Conservation (phyloP, 2,329 filamentous ascomycete species). For the Neurospora sp. region DNA sequence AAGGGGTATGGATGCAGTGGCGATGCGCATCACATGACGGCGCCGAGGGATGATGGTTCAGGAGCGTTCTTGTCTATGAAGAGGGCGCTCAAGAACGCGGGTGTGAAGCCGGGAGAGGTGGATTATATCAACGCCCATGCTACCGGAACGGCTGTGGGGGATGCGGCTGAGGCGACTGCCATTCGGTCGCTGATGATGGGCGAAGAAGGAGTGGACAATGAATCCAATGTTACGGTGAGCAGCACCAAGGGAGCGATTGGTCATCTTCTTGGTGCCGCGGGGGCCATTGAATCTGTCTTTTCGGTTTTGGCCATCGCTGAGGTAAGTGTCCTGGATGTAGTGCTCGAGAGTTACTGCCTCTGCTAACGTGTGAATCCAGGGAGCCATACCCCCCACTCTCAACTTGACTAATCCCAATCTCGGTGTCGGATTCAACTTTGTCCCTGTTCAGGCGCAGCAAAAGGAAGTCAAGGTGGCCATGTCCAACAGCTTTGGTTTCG, state of each 20-base stretch:
- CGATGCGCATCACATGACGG: slow-evolving; percentile 90
- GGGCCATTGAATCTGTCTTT: slow-evolving; percentile 83
- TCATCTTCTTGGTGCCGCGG: slow-evolving; percentile 84
- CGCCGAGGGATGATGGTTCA: slow-evolving; percentile 70
- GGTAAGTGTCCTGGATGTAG: slow-evolving; percentile 38
- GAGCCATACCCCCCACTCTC: slow-evolving; percentile 72
- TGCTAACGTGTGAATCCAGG: slow-evolving; percentile 36
- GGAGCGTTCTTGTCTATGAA: slow-evolving; percentile 82
- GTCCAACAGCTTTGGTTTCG: slow-evolving; percentile 96
- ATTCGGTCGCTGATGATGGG: slow-evolving; percentile 71
- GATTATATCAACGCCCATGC: slow-evolving; percentile 96
- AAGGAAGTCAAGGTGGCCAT: slow-evolving; percentile 63
- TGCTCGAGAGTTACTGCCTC: not conserved
- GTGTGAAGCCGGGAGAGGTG: slow-evolving; percentile 57
- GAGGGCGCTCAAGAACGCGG: slow-evolving; percentile 64
- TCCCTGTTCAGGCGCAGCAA: slow-evolving; percentile 61
- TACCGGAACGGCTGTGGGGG: slow-evolving; percentile 77
- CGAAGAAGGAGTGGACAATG: slow-evolving; percentile 51
- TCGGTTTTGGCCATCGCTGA: slow-evolving; percentile 69
- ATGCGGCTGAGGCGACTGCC: slow-evolving; percentile 77
- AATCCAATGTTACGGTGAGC: slow-evolving; percentile 67
- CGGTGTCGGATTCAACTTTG: slow-evolving; percentile 75
- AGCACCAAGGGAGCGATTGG: slow-evolving; percentile 92
- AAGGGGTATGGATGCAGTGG: slow-evolving; percentile 83
- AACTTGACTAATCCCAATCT: slow-evolving; percentile 63